Conservation (phyloP, 306 rosid species). For the Hippophae rhamnoides region DNA sequence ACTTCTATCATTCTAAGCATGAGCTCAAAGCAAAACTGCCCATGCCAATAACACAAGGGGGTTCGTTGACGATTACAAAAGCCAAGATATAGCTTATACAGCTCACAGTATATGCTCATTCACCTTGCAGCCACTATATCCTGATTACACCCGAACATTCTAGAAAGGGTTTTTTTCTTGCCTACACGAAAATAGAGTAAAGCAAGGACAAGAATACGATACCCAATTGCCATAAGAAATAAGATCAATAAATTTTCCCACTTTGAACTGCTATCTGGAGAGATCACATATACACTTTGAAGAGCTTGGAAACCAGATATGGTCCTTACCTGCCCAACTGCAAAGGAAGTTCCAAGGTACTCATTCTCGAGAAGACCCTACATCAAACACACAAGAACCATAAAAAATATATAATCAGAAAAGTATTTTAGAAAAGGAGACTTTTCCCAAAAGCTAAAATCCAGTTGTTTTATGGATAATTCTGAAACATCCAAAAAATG, state of each 20-base stretch:
- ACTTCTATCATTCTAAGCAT: no score
- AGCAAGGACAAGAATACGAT: slow-evolving; percentile 57
- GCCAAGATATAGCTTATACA: slow-evolving; percentile 12
- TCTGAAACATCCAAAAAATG: no score
- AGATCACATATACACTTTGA: slow-evolving; percentile 61
- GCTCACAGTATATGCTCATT: slow-evolving; percentile 26
- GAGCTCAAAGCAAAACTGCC: slow-evolving; percentile 14
- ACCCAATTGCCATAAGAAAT: slow-evolving; percentile 80
- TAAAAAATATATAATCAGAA: background rate
- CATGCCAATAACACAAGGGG: slow-evolving; percentile 21
- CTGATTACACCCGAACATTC: slow-evolving; percentile 45
- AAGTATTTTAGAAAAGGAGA: background rate
- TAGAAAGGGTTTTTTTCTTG: slow-evolving; percentile 33
- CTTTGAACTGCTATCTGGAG: slow-evolving; percentile 57
- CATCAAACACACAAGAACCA: slow-evolving; percentile 3
- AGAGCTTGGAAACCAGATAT: slow-evolving; percentile 92
- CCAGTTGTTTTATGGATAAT: no score
- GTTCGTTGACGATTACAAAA: slow-evolving; percentile 17
- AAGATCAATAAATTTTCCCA: slow-evolving; percentile 79
- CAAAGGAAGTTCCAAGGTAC: slow-evolving; percentile 68
- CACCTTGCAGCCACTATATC: slow-evolving; percentile 46
- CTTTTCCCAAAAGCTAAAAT: no score
- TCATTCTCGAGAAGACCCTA: slow-evolving; percentile 96
- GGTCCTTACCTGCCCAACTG: slow-evolving; percentile 91
- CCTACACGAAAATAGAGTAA: slow-evolving; percentile 42